Evolutionary conservation across 768 basidiomycete genomes (phyloP).

Genomic region (Xanthoconium purpureum): DNA sequence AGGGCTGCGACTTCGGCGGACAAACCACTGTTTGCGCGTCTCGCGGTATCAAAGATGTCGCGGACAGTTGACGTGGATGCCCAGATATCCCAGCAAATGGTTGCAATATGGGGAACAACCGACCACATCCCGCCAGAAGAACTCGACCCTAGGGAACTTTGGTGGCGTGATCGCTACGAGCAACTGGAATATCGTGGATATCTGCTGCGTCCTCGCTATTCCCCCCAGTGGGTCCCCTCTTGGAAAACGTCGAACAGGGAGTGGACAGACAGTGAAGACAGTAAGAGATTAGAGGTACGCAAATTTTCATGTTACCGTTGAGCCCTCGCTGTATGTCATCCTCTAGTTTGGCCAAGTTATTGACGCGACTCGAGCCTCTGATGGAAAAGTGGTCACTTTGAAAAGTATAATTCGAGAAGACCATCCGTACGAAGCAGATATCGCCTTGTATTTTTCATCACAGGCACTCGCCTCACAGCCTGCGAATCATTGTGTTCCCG

Average conservation of each 20-base stretch:
- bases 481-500: neutral
- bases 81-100: neutral
- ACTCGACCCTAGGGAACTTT: constrained; percentile 5
- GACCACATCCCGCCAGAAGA: neutral
- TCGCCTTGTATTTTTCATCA: neutral
- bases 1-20: no score
- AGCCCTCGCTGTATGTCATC: neutral
- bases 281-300: constrained; percentile 1
- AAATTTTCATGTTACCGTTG: neutral
- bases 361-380: constrained; percentile 28
- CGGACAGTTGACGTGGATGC: neutral
- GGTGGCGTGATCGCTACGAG: constrained; percentile 11
- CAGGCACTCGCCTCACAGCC: neutral
- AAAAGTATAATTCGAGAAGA: constrained; percentile 13
- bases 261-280: neutral
- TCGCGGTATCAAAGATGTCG: neutral
- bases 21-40: no score
- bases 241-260: neutral
- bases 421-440: neutral
- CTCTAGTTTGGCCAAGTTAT: constrained; percentile 1
- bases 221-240: neutral
- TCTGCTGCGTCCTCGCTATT: neutral
- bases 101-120: neutral
- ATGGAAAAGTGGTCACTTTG: constrained; percentile 29
- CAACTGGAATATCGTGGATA: neutral